Conservation (phyloP, 169 alveolate species). For the Eimeria acervulina region DNA sequence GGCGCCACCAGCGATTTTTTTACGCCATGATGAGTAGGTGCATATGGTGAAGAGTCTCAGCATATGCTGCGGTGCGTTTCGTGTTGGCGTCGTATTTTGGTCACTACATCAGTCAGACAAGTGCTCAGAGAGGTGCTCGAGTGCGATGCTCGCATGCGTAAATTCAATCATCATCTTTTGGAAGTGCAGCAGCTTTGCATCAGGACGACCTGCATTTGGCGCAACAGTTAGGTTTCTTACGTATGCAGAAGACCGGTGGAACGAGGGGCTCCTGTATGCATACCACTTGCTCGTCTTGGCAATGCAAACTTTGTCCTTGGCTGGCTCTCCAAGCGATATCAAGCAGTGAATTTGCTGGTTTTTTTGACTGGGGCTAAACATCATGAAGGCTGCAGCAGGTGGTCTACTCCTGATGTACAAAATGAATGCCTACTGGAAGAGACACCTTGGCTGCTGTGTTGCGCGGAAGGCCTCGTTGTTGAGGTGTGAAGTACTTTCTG, state of each 20-base stretch:
- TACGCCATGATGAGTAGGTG: neutral
- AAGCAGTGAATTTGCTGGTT: neutral
- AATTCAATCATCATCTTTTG: neutral
- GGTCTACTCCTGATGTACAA: neutral
- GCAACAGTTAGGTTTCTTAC: neutral
- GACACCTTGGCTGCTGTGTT: neutral
- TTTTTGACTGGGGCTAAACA: neutral
- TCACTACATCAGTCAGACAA: neutral
- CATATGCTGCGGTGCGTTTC: neutral
- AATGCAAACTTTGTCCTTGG: neutral
- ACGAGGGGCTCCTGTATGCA: neutral
- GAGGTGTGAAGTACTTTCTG: neutral
- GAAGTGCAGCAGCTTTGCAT: neutral
- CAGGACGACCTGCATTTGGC: neutral
- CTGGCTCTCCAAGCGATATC: neutral
- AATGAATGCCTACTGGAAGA: neutral
- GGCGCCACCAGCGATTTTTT: conserved; percentile 22
- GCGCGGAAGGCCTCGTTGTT: neutral
- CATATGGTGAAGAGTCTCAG: neutral
- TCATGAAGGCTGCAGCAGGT: neutral
- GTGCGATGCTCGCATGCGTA: neutral
- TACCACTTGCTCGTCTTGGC: neutral
- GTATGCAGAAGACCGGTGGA: neutral
- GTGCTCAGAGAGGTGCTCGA: neutral
- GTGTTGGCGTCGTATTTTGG: neutral